Percentiles rank a stretch among this genome's conserved stretches.
These are phyloP conservation scores for Auricularia sp. DNA, from an alignment of 768 basidiomycete species.

Conservation along the genomic window DNA sequence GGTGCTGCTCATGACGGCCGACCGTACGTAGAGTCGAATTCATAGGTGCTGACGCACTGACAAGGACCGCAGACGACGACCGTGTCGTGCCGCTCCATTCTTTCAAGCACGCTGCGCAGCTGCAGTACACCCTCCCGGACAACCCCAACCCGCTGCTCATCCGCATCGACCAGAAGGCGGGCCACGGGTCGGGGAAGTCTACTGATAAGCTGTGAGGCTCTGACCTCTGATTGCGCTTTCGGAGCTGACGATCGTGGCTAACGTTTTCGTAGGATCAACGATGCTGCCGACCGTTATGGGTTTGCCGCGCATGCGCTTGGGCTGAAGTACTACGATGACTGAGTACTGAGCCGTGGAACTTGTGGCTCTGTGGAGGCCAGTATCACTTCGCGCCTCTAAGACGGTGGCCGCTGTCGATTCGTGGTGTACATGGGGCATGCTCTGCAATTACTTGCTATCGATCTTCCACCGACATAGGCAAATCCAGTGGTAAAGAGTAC, in stretches of 20 bases:
- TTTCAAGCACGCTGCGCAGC: conserved; percentile 71
- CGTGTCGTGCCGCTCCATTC: conserved; percentile 82
- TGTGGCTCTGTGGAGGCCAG: too few species aligned
- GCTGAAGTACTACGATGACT: not conserved
- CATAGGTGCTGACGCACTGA: not conserved
- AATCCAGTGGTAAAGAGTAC: too few species aligned
- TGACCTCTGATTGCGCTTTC: not conserved
- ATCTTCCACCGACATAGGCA: too few species aligned
- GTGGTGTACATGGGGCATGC: too few species aligned
- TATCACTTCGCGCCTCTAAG: too few species aligned
- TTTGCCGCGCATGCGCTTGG: conserved; percentile 63
- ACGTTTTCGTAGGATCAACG: conserved; percentile 45
- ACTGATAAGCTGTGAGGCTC: conserved; percentile 49
- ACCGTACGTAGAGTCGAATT: conserved; percentile 42
- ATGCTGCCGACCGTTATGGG: conserved; percentile 67
- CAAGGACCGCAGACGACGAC: conserved; percentile 50
- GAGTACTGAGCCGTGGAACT: not conserved
- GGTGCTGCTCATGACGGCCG: conserved; percentile 68
- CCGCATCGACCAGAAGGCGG: conserved; percentile 69
- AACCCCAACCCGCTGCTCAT: conserved; percentile 68
- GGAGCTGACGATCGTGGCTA: not conserved
- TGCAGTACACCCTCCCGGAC: conserved; percentile 52
- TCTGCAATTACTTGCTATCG: too few species aligned
- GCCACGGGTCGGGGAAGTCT: conserved; percentile 72
- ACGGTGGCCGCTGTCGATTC: too few species aligned